Percentiles rank a stretch among this genome's conserved stretches.
Conservation (phyloP, 345 rosid genomes). For the Eucalyptus grandis region DNA sequence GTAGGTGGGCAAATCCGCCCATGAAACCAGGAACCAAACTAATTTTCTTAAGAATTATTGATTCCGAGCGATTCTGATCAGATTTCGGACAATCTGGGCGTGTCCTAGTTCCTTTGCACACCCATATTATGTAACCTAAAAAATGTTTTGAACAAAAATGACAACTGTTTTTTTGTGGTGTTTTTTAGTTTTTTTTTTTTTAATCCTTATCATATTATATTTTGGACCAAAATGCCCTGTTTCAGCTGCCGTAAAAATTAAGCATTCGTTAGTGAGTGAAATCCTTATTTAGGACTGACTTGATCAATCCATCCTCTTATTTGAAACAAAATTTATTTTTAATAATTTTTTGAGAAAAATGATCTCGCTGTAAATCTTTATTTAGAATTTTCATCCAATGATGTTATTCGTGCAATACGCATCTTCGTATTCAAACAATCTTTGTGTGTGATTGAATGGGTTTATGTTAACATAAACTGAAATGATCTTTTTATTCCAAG, state of each 20-base stretch:
- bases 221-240: background rate
- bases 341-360: too few species aligned
- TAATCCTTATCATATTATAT: background rate
- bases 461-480: background rate
- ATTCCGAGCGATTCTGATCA: rapidly evolving
- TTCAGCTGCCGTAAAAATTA: too few species aligned
- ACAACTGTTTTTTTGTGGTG: too few species aligned
- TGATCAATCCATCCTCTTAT: too few species aligned
- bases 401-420: background rate
- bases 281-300: background rate
- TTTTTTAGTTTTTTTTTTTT: too few species aligned
- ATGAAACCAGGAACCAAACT: rapidly evolving
- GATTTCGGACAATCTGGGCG: rapidly evolving
- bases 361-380: too few species aligned
- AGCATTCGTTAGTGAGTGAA: background rate
- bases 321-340: too few species aligned
- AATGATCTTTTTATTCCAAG: background rate
- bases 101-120: too few species aligned
- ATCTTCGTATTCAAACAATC: background rate
- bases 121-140: rapidly evolving
- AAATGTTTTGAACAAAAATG: too few species aligned
- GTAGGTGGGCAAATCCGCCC: rapidly evolving
- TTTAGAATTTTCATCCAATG: too few species aligned
- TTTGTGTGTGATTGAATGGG: background rate
- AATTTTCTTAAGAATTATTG: too few species aligned